A percentile compares a stretch with the other conserved stretches of the same genome.
phyloP scores from a whole-genome alignment of 2,329 filamentous ascomycete genomes.

The Pseudohalonectria lignicola region DNA sequence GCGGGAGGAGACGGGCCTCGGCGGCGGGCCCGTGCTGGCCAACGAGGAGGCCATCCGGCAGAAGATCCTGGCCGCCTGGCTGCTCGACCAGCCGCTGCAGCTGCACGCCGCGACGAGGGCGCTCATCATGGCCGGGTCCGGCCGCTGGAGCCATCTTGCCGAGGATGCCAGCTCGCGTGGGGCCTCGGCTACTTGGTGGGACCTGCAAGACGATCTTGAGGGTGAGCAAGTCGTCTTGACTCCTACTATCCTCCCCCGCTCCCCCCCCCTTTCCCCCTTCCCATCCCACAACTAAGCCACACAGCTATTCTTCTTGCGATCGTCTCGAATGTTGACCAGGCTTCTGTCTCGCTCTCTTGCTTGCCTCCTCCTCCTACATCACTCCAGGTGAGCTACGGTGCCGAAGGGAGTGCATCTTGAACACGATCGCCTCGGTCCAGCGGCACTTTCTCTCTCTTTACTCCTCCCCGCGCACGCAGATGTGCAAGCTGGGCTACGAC shows the following conservation, averaged over 20 bases:
- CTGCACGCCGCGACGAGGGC: constrained; percentile 53
- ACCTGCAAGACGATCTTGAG: constrained; percentile 58
- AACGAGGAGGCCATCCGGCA: constrained; percentile 56
- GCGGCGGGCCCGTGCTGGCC: constrained; percentile 23
- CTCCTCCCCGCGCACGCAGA: constrained; percentile 54
- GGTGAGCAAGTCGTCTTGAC: constrained; percentile 24
- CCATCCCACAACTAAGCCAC: too few species aligned
- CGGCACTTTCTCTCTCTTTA: constrained; percentile 58
- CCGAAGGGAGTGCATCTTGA: constrained; percentile 55
- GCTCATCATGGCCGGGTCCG: constrained; percentile 54
- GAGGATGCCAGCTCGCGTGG: constrained; percentile 21
- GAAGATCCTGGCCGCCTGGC: constrained; percentile 55
- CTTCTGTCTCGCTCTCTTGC: neutral
- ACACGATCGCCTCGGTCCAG: constrained; percentile 59
- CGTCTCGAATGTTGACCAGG: neutral
- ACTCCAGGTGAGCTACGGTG: constrained; percentile 53
- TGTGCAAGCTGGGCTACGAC: constrained; percentile 63
- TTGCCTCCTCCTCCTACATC: constrained; percentile 6
- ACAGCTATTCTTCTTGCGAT: neutral
- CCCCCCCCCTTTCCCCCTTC: too few species aligned
- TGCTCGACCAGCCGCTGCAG: constrained; percentile 50
- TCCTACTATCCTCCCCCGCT: constrained; percentile 2
- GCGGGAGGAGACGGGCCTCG: constrained; percentile 15
- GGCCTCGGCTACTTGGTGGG: constrained; percentile 55
- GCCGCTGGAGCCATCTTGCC: constrained; percentile 34